These are phyloP conservation scores for Leccinum subtestaceum DNA, from an alignment of 768 basidiomycete genomes.

Conservation along the genomic window DNA sequence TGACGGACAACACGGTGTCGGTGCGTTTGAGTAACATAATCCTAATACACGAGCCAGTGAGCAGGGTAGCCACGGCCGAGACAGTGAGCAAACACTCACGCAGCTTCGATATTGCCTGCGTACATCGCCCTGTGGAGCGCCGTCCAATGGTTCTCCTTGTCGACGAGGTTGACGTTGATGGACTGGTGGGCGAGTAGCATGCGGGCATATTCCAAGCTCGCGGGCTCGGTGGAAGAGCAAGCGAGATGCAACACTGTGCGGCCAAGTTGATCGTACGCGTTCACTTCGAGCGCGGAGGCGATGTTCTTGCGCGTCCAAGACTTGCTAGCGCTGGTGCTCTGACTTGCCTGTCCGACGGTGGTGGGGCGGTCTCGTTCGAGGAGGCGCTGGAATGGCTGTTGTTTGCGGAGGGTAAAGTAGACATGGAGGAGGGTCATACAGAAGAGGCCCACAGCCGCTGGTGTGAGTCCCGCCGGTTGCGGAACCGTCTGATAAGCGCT, in stretches of 20 bases:
- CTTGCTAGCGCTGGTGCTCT: slow-evolving; percentile 50
- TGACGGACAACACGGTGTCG: slow-evolving; percentile 69
- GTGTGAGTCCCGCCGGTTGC: no score
- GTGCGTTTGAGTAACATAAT: slow-evolving; percentile 69
- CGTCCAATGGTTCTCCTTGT: slow-evolving; percentile 88
- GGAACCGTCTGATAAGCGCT: no score
- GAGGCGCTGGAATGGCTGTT: slow-evolving; percentile 46
- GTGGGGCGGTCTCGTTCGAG: slow-evolving; percentile 51
- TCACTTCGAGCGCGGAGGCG: slow-evolving; percentile 50
- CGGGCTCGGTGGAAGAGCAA: slow-evolving; percentile 57
- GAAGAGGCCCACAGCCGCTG: no score
- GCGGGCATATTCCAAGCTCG: slow-evolving; percentile 73
- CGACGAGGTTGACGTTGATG: slow-evolving; percentile 76
- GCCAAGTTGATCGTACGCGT: slow-evolving; percentile 69
- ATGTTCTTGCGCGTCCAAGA: slow-evolving; percentile 56
- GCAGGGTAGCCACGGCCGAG: not conserved
- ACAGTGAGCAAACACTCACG: slow-evolving; percentile 41
- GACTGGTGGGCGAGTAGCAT: slow-evolving; percentile 71
- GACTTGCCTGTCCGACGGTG: slow-evolving; percentile 14
- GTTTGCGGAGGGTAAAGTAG: slow-evolving; percentile 68
- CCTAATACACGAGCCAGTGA: slow-evolving; percentile 38
- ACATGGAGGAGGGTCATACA: slow-evolving; percentile 79
- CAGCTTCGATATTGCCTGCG: slow-evolving; percentile 67
- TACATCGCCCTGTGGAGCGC: slow-evolving; percentile 87
- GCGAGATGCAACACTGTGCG: slow-evolving; percentile 82